Evolutionary conservation across 2,329 filamentous ascomycete species (phyloP), one percentile per base, ranked within the genome.

Genomic region (Fusarium goolgardi): DNA sequence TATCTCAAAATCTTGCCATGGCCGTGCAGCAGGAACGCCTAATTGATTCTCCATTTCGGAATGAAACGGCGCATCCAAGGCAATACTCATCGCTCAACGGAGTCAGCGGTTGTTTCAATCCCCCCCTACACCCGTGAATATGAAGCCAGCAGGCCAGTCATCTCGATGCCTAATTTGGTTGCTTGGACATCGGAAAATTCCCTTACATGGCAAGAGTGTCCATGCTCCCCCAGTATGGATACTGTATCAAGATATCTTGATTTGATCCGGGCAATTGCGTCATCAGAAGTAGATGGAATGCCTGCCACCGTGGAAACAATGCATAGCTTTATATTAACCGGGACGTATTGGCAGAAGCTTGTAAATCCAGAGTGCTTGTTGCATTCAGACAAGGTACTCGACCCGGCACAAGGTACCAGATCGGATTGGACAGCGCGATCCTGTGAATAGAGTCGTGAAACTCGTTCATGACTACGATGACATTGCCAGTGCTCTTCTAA

Each of bases 1-100:
- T n/a, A 51, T 43, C 52, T 45, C 51, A 55, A 69, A 69, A 65
- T 59, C 27, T 32, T 34, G 41, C 37, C 23, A 51, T 61, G 52
- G 41, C 35, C 29, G 57, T 55, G 40, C 53, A 56, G 59, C 12
- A 39, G 27, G 44, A 51, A 16, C 43, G 54, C 32, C 60, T 43
- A 41, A 55, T 25, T 27, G 25, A 16, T 39, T 51, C 29, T 39
- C 53, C 34, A 37, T 29, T 23, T 31, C 27, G 12, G 52, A 40
- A 52, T 31, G 43, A 62, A 46, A 69, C 52, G 18, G 39, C 39
- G 20, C 25, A 21, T 53, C 32, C 55, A 61, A 51, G 44, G 25
- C 27, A 45, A 61, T 40, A 13, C 31, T 43, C 41, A 41, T 47
- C 35, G 52, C 34, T 40, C 31, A 29, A 35, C 39, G 13, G 18